Evolutionary conservation across 2,329 filamentous ascomycete species (phyloP).

Genomic region (Fusarium napiforme): DNA sequence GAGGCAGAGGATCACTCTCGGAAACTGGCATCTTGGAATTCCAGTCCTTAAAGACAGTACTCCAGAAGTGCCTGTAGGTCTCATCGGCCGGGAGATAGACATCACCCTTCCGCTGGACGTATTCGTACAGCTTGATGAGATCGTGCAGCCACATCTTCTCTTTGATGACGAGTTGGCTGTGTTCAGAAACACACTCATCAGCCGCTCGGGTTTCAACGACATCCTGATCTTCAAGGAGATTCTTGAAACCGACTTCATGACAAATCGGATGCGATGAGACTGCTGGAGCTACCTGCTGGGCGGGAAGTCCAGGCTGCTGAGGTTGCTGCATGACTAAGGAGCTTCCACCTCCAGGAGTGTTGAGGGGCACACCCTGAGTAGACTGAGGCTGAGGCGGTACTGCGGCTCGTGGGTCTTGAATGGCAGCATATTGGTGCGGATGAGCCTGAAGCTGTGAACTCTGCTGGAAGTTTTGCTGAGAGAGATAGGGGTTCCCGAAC

Average conservation of each 20-base stretch:
- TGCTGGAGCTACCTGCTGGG: neutral
- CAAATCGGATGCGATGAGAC: neutral
- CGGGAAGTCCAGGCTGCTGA: neutral
- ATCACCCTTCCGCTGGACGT: neutral
- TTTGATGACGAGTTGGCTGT: neutral
- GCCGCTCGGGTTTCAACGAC: neutral
- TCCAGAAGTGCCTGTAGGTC: neutral
- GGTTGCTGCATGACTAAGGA: neutral
- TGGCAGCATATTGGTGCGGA: neutral
- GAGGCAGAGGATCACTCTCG: neutral
- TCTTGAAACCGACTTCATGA: neutral
- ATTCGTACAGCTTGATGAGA: conserved; percentile 3
- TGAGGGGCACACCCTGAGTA: neutral
- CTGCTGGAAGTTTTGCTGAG: neutral
- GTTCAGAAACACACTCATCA: neutral
- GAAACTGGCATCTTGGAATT: neutral
- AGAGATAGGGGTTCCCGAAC: neutral
- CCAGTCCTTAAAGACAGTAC: neutral
- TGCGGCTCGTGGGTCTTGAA: neutral
- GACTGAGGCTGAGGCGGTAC: neutral
- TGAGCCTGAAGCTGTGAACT: neutral
- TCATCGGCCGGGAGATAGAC: neutral
- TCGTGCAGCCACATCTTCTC: conserved; percentile 14
- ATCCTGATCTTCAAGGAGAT: neutral
- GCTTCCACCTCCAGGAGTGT: neutral